These are phyloP conservation scores for Penicillium simplicissimum DNA, from an alignment of 495 filamentous ascomycete species.

Conservation along the genomic window DNA sequence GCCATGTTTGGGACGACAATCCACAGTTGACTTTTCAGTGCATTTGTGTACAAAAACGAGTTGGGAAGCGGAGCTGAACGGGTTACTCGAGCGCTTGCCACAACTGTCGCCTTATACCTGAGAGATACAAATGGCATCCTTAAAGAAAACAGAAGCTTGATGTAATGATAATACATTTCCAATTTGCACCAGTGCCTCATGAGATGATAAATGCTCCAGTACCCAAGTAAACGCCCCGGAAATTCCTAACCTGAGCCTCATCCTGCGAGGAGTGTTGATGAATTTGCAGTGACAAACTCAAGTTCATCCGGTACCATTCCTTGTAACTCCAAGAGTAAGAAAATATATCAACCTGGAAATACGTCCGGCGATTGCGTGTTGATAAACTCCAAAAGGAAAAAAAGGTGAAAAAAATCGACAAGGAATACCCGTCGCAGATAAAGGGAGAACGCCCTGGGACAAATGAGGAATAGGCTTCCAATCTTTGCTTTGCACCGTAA, in stretches of 20 bases:
- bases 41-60: not conserved
- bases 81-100: not conserved
- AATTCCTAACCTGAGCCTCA: not conserved
- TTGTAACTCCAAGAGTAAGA: constrained; percentile 7
- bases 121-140: not conserved
- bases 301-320: constrained; percentile 13
- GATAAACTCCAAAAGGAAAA: not conserved
- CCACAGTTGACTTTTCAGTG: constrained; percentile 13
- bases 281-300: constrained; percentile 6
- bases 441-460: not conserved
- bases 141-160: constrained; percentile 1
- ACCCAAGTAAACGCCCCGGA: constrained; percentile 1
- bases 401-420: not conserved
- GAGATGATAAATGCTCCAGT: not conserved
- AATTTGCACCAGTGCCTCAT: constrained; percentile 1
- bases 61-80: not conserved
- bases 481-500: not conserved
- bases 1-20: constrained; percentile 52
- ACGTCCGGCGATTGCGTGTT: not conserved
- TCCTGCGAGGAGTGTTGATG: not conserved
- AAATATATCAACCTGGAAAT: not conserved
- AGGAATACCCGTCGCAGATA: not conserved
- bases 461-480: not conserved
- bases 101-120: not conserved
- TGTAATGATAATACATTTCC: constrained; percentile 6